Base-by-base conservation (phyloP, 257 asterid genomes). In the Rehmannia glutinosa region DNA sequence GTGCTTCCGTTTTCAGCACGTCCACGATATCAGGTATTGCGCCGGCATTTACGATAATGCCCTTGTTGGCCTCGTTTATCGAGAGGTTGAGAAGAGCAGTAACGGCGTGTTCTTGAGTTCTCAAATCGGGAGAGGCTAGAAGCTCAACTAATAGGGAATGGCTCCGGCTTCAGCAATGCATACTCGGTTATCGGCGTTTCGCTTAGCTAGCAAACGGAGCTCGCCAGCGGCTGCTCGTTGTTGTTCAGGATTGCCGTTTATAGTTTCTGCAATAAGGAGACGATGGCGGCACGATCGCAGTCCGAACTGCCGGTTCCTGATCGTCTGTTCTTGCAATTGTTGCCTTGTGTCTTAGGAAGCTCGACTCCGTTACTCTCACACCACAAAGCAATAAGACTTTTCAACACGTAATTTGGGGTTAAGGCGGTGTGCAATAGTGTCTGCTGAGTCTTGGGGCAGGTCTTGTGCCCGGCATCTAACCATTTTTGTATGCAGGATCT, bases 401-500 rank as follows among this genome's bases (percentile, higher is more conserved):
- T 90, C 79, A 94, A 51, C 50, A 91, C 96, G n/a, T 94, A 91
- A 66, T 94, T 94, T n/a, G 99, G 99, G n/a, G 99, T 94, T 72
- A 94, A 73, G 39, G 96, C 95, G 0, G 99, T 86, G 83, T 94
- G 99, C 56, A 83, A 62, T 23, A 94, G 67, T 11, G 96, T 82
- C 76, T 94, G 99, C 66, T 94, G 96, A 64, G 97, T 91, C 82
- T 94, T 94, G 7, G 99, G 99, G 80, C 97, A 94, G 5, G 96
- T 88, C 78, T 87, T 90, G 79, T 91, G 97, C 23, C 99, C 99
- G 2, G 97, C 96, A 15, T 94, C 93, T 52, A 94, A 84, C 99
- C 99, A 94, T 73, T 88, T 94, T 47, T 94, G 96, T 6, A 94
- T 94, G 87, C 92, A 91, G 4, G 95, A 76, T 64, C 97, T 76